Base-by-base conservation (phyloP, 345 rosid species). In the Garcia nutans region DNA sequence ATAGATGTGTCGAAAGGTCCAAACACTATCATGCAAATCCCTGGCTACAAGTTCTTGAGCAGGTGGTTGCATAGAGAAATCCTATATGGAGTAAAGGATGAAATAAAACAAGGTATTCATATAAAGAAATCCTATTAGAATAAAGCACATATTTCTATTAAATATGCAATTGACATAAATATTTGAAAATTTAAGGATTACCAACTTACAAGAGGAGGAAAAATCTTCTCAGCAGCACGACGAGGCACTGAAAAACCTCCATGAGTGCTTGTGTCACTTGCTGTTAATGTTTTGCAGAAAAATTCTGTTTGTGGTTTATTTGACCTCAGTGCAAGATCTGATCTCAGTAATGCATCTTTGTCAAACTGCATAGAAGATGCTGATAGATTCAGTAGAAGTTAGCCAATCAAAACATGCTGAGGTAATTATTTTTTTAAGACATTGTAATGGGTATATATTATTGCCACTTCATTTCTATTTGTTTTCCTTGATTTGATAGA, bases 221-320 rank as follows among this genome's bases (percentile, higher is more conserved):
- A 96, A 60, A 90, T 92, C 78, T 93, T 93, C 80, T 96, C 99
- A 49, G 98, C 99, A 23, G 99, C 97, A 67, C 97, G 90, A 3
- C 97, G 95, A 12, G 98, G 99, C 65, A 96, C 99, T 73, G 97
- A 90, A 82, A 96, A 96, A 73, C 98, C 98, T 78, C 99, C 99
- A 80, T 96, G 98, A 74, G 99, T 93, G 85, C 98, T 96, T 1
- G 98, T 96, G 77, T 96, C 99, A 82, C 99, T 96, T 33, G 98
- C 97, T 28, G 99, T 96, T 79, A 96, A 80, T 37, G 95, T 93
- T 87, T 96, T 96, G 75, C 97, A 96, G 87, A 96, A 96, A 75
- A 93, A 93, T 23, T 96, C 99, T 8, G 92, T 83, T 78, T 85
- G 97, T 22, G 89, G 92, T 75, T 86, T 90, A 77, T 85, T 85